phyloP scores from a whole-genome alignment of 192 early-diverging fungal genomes.

The Rhizophagus prolifer region DNA sequence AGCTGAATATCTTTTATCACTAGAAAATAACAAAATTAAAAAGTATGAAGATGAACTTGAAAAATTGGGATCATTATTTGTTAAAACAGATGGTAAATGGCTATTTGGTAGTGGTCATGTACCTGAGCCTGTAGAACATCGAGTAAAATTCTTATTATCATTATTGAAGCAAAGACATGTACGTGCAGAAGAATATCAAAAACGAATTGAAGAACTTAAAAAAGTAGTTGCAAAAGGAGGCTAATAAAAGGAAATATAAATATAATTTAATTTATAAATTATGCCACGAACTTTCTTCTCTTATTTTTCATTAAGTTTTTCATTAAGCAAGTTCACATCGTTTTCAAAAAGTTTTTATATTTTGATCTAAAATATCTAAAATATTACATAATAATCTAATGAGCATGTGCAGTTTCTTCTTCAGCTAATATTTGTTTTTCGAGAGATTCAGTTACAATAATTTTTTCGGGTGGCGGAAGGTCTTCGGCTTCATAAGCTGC shows the following conservation, averaged over 20 bases:
- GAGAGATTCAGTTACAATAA: background rate
- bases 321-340: too few relatives aligned
- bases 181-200: constrained; percentile 55
- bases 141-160: constrained; percentile 59
- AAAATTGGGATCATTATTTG: constrained; percentile 48
- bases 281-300: background rate
- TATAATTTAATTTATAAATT: background rate
- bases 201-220: constrained; percentile 38
- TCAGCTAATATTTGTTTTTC: background rate
- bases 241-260: background rate
- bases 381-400: background rate
- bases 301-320: too few relatives aligned
- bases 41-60: constrained; percentile 64
- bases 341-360: too few relatives aligned
- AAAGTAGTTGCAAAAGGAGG: constrained; percentile 28
- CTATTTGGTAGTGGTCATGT: constrained; percentile 53
- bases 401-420: background rate
- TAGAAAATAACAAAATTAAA: constrained; percentile 58
- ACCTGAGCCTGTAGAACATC: constrained; percentile 58
- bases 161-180: constrained; percentile 54
- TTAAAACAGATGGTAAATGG: constrained; percentile 47
- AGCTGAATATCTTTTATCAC: constrained; percentile 56
- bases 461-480: background rate
- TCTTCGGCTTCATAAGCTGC: background rate
- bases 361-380: too few relatives aligned